Evolutionary conservation across 768 basidiomycete species (phyloP).

Genomic region (Termitomyces sp.): DNA sequence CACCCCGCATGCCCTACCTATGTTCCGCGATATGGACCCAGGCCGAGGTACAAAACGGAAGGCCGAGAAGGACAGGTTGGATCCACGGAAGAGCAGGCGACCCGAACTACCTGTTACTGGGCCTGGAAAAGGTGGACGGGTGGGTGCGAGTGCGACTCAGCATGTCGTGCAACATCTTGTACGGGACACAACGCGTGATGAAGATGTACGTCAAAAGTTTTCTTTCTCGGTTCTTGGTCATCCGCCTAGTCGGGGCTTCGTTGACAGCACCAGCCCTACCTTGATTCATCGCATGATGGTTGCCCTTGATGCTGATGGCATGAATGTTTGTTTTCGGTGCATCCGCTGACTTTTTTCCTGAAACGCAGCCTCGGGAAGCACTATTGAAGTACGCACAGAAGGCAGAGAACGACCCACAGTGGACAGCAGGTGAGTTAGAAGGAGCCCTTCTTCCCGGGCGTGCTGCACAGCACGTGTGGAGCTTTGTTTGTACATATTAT

Average conservation of each 20-base stretch:
- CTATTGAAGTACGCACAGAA: constrained; percentile 86
- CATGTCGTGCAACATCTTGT: constrained; percentile 96
- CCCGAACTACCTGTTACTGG: constrained; percentile 93
- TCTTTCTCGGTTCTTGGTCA: constrained; percentile 17
- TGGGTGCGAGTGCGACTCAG: constrained; percentile 96
- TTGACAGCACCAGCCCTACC: constrained; percentile 14
- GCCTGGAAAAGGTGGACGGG: constrained; percentile 89
- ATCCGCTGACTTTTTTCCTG: constrained; percentile 19
- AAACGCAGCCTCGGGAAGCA: constrained; percentile 87
- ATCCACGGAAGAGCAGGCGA: constrained; percentile 87
- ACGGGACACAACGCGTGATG: constrained; percentile 83
- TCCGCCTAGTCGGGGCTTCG: constrained; percentile 2
- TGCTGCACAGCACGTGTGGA: constrained; percentile 28
- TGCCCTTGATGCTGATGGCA: constrained; percentile 10
- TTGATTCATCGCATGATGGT: constrained; percentile 16
- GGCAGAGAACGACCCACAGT: constrained; percentile 76
- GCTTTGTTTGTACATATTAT: constrained; percentile 40
- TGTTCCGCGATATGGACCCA: constrained; percentile 83
- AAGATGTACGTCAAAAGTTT: constrained; percentile 74
- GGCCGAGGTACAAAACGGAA: constrained; percentile 81
- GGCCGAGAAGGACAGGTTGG: constrained; percentile 82
- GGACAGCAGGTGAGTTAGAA: constrained; percentile 71
- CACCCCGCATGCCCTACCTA: constrained; percentile 88
- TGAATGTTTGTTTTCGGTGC: constrained; percentile 3
- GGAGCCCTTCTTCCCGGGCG: constrained; percentile 14